A percentile compares a stretch with the other conserved stretches of the same genome.
Conservation (phyloP, 352 stramenopile genomes). For the Albugo candida region DNA sequence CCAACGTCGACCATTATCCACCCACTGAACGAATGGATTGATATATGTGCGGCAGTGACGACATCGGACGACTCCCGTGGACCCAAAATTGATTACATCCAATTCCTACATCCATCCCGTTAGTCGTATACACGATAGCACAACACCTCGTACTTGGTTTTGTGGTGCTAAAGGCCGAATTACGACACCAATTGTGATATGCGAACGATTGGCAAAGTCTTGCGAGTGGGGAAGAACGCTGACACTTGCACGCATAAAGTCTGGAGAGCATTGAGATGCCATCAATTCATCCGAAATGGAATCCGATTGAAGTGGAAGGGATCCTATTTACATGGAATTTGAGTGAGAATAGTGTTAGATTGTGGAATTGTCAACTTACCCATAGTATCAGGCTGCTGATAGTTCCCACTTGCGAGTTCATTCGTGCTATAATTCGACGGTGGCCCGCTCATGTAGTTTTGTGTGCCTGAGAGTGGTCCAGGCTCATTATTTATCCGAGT, state of each 20-base stretch:
- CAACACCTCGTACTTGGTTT: constrained; percentile 19
- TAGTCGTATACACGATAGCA: not conserved
- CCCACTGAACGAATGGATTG: constrained; percentile 78
- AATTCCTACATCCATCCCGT: constrained; percentile 13
- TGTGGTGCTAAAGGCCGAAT: constrained; percentile 61
- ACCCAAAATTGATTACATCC: constrained; percentile 77
- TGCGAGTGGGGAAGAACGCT: constrained; percentile 55
- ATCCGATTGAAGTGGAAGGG: constrained; percentile 23
- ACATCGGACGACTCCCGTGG: constrained; percentile 66
- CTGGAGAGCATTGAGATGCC: constrained; percentile 46
- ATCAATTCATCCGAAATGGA: constrained; percentile 47
- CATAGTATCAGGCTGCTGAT: constrained; percentile 57
- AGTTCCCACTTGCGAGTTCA: constrained; percentile 47
- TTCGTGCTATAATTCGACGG: constrained; percentile 8
- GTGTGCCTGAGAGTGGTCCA: constrained; percentile 5
- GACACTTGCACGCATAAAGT: constrained; percentile 73
- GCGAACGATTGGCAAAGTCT: constrained; percentile 65
- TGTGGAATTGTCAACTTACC: constrained; percentile 14
- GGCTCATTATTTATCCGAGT: not conserved
- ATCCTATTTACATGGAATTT: constrained; percentile 37
- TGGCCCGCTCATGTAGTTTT: constrained; percentile 9
- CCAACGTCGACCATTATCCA: constrained; percentile 75
- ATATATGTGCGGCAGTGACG: constrained; percentile 81
- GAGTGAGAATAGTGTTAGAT: constrained; percentile 1
- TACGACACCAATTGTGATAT: constrained; percentile 70